Evolutionary conservation across 257 asterid species (phyloP), one percentile per base, ranked within the genome.

Genomic region (Solanum sparsipilum): DNA sequence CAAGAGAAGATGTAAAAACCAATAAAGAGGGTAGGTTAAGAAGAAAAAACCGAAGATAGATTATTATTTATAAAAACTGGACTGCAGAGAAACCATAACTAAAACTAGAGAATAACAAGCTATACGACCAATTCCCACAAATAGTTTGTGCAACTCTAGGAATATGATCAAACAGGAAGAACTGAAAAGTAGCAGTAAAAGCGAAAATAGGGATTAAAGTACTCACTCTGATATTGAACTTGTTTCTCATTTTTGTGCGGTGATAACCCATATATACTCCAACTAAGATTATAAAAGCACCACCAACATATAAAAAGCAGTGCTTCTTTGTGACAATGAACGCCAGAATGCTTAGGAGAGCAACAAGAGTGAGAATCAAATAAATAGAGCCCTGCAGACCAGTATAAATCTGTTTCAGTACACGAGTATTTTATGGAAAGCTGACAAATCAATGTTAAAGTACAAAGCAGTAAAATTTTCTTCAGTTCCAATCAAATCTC

Each of bases 181-280:
- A 29, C 41, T 5, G 6, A 16, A 29, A 29, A 48, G 70, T 9
- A 81, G 29, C 29, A 48, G 23, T 9, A 48, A 48, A 29, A 46
- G 20, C 9, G 23, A 81, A 79, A 27, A 27, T 8, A 27, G 9
- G 41, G 10, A 81, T 81, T 9, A 29, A n/a, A 71, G 68, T 9
- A 85, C 93, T 92, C 94, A 95, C 99, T 83, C 92, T 93, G 75
- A 97, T 95, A 73, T 95, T 96, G 95, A 97, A 97, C 89, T 93
- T 97, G 86, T 91, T 94, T 90, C 95, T 93, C 16, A 97, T 97
- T 90, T 87, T 95, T 18, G 92, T 89, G 39, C 99, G 98, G 89
- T 90, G 88, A 60, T 91, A 91, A 82, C 99, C 99, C 94, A 92
- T 70, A 93, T 97, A 97, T 16, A 88, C 41, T 68, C 95, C 97